A percentile compares a stretch with the other conserved stretches of the same genome.
Evolutionary conservation across 202 grass and related monocot genomes (phyloP).

Genomic region (Panicum virgatum): DNA sequence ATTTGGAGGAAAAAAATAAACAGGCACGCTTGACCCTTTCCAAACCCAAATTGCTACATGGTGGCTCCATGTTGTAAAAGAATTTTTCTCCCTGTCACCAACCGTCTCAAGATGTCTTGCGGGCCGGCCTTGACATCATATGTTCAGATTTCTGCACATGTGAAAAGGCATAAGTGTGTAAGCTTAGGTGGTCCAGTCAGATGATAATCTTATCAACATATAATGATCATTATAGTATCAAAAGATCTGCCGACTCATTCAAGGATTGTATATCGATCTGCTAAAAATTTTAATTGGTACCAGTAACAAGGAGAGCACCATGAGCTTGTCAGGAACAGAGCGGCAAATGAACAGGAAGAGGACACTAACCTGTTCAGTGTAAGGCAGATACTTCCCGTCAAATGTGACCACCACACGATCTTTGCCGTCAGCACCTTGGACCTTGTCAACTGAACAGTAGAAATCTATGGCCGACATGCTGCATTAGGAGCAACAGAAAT

Average conservation of each 20-base stretch:
- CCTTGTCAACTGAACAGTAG: slow-evolving; percentile 92
- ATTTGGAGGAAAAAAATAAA: not conserved
- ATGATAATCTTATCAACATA: not conserved
- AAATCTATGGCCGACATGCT: slow-evolving; percentile 98
- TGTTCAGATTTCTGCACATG: slow-evolving; percentile 75
- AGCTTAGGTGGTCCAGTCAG: not conserved
- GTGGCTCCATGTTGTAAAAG: not conserved
- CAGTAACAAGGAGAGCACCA: not conserved
- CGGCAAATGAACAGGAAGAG: not conserved
- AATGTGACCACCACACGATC: slow-evolving; percentile 84
- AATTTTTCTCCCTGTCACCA: slow-evolving; percentile 8
- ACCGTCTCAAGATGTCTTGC: slow-evolving; percentile 42
- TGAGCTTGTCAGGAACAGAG: not conserved
- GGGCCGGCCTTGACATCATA: slow-evolving; percentile 60
- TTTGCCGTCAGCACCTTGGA: slow-evolving; percentile 82
- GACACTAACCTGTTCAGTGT: slow-evolving; percentile 81
- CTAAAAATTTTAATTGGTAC: not conserved
- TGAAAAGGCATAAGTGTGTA: not conserved
- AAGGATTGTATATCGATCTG: not conserved
- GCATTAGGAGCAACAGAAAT: slow-evolving; percentile 24
- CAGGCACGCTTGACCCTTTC: not conserved
- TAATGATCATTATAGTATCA: not conserved
- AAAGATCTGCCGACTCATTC: not conserved
- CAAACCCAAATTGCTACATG: not conserved
- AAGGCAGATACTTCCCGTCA: slow-evolving; percentile 87